Percentiles rank a stretch among this genome's conserved stretches.
Evolutionary conservation across 768 basidiomycete species (phyloP).

Genomic region (Leccinum fibrillosum): DNA sequence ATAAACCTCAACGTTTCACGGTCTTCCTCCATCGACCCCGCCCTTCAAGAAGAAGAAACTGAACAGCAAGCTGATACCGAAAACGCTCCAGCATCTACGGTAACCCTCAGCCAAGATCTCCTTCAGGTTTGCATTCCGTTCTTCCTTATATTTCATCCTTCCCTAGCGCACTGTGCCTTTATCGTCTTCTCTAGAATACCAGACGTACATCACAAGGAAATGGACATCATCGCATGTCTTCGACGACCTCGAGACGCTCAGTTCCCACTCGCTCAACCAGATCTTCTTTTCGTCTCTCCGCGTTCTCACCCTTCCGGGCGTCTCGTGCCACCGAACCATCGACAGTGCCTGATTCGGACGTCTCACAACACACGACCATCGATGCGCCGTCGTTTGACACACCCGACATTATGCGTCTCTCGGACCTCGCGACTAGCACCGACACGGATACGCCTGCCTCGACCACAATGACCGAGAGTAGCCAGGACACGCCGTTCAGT

Average conservation of each 20-base stretch:
- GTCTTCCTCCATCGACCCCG: constrained; percentile 17
- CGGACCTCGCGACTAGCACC: constrained; percentile 11
- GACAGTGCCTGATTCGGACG: background rate
- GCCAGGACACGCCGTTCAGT: constrained; percentile 20
- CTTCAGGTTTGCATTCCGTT: constrained; percentile 21
- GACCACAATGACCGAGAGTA: constrained; percentile 6
- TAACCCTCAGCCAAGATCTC: constrained; percentile 29
- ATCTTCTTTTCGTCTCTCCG: constrained; percentile 24
- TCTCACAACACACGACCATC: background rate
- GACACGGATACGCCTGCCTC: constrained; percentile 10
- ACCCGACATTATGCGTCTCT: constrained; percentile 14
- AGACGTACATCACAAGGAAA: constrained; percentile 16
- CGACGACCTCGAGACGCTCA: constrained; percentile 19
- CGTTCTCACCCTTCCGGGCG: constrained; percentile 12
- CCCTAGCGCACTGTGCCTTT: background rate
- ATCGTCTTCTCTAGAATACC: constrained; percentile 16
- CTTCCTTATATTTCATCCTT: background rate
- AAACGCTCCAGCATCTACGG: constrained; percentile 3
- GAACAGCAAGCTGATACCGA: constrained; percentile 10
- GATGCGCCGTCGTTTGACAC: constrained; percentile 8
- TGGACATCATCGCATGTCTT: constrained; percentile 20
- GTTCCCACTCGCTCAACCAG: constrained; percentile 5
- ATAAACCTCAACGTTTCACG: constrained; percentile 25
- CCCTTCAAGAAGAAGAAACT: constrained; percentile 14
- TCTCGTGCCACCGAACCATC: background rate